Evolutionary conservation across 2,329 filamentous ascomycete species (phyloP), one percentile per base, ranked within the genome.

Genomic region (Fusarium udum): DNA sequence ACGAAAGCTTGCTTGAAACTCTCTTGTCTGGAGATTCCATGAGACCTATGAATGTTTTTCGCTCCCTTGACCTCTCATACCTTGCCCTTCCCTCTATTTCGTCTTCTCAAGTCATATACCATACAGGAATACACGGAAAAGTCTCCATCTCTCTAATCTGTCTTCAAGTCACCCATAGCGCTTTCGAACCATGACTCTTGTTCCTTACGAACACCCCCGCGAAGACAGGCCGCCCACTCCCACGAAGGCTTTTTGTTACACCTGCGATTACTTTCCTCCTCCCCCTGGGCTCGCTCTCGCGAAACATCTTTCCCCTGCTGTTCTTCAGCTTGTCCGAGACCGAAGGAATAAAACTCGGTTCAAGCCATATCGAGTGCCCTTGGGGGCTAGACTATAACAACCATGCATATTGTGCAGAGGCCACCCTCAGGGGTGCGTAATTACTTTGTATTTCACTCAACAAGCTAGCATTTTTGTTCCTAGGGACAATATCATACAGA

Each of bases 391-490:
- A 20, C 9, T 22, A 20, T 34, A 26, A 12, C 16, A 26, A 15
- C 16, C 16, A 36, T 24, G 13, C 16, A 20, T 5, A 34, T 36
- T 52, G 31, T 20, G 9, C 31, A 51, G 4, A 6, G 6, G 9
- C 4, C 31, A 4, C 5, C 4, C 6, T 18, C 31, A 34, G 12
- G 16, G 18, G 31, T 26, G 9, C 16, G 8, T 24, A 26, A 11
- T 12, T 11, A 20, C 8, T 34, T 34, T 11, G 7, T 11, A 4
- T 20, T 34, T 20, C 6, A 5, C 13, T 24, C 15, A 32, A 9
- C 2, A 24, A 2, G 8, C 16, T 18, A 10, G 14, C 6, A 34
- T 0, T 34, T 18, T 6, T 20, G 6, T 4, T 24, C 16, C 8
- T 4, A 24, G 16, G 8, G 3, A 14, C 12, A 3, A 5, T 18